Percentiles rank a stretch among this genome's conserved stretches.
phyloP scores from a whole-genome alignment of 345 rosid genomes.

The Draba incana region DNA sequence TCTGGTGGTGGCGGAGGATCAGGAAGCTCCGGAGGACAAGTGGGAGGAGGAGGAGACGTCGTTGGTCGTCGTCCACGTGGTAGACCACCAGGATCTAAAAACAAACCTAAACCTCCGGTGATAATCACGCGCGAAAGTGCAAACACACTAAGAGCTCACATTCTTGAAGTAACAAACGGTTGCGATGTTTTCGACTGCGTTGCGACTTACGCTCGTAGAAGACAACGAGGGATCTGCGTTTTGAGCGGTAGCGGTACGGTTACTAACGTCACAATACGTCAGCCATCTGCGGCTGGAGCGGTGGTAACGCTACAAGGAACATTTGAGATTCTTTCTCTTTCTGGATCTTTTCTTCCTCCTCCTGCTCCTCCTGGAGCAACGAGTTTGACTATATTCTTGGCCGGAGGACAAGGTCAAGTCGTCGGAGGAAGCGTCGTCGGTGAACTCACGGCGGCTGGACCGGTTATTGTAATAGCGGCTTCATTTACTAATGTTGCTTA shows the following conservation, averaged over 20 bases:
- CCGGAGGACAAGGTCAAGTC: slow-evolving; percentile 97
- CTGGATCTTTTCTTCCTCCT: slow-evolving; percentile 94
- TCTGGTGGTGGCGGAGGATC: slow-evolving; percentile 44
- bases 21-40: slow-evolving; percentile 42
- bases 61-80: slow-evolving; percentile 83
- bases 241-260: slow-evolving; percentile 91
- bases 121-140: slow-evolving; percentile 96
- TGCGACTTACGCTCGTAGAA: slow-evolving; percentile 80
- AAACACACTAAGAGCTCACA: slow-evolving; percentile 94
- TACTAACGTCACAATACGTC: slow-evolving; percentile 88
- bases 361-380: slow-evolving; percentile 99
- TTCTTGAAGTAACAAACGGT: slow-evolving; percentile 89
- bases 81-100: slow-evolving; percentile 94
- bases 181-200: slow-evolving; percentile 91
- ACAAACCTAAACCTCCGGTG: slow-evolving; percentile 92
- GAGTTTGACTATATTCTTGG: slow-evolving; percentile 82
- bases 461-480: slow-evolving; percentile 91
- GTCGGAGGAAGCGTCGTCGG: slow-evolving; percentile 97
- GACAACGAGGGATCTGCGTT: slow-evolving; percentile 93
- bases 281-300: slow-evolving; percentile 88
- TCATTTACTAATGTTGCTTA: slow-evolving; percentile 97
- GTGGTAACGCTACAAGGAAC: slow-evolving; percentile 91
- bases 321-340: slow-evolving; percentile 87
- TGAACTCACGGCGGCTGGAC: slow-evolving; percentile 93
- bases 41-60: slow-evolving; percentile 41